Percentiles rank a stretch among this genome's conserved stretches.
phyloP scores from a whole-genome alignment of 345 rosid genomes.

The Eucalyptus pauciflora region DNA sequence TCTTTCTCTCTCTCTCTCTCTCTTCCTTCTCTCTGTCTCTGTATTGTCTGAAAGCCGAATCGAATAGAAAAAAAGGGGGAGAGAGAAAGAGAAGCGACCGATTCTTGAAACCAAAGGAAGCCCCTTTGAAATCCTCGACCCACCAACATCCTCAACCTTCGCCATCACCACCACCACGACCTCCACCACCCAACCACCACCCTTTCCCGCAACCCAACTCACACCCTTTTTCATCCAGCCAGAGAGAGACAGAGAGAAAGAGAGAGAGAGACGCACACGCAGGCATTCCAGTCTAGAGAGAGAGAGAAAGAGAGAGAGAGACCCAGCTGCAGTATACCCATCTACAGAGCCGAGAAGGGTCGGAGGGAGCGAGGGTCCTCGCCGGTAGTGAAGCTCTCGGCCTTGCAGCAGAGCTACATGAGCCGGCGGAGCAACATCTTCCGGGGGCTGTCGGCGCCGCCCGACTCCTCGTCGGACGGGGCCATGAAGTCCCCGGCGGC shows the following conservation, averaged over 20 bases:
- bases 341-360: neutral
- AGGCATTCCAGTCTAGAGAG: neutral
- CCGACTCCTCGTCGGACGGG: conserved; percentile 53
- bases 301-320: neutral
- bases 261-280: neutral
- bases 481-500: conserved; percentile 58
- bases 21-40: neutral
- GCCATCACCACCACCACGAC: neutral
- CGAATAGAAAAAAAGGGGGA: neutral
- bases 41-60: neutral
- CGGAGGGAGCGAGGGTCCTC: neutral
- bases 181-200: neutral
- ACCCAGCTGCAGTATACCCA: neutral
- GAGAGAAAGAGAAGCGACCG: neutral
- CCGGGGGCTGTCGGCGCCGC: conserved; percentile 25
- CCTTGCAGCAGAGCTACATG: conserved; percentile 71
- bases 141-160: neutral
- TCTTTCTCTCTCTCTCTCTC: neutral
- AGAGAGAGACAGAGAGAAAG: neutral
- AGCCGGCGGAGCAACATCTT: conserved; percentile 46
- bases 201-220: neutral
- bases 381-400: conserved; percentile 68
- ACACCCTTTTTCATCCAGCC: neutral
- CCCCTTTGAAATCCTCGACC: neutral
- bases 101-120: neutral